These are phyloP conservation scores for Penicillium daleae DNA, from an alignment of 495 filamentous ascomycete genomes.

Conservation along the genomic window DNA sequence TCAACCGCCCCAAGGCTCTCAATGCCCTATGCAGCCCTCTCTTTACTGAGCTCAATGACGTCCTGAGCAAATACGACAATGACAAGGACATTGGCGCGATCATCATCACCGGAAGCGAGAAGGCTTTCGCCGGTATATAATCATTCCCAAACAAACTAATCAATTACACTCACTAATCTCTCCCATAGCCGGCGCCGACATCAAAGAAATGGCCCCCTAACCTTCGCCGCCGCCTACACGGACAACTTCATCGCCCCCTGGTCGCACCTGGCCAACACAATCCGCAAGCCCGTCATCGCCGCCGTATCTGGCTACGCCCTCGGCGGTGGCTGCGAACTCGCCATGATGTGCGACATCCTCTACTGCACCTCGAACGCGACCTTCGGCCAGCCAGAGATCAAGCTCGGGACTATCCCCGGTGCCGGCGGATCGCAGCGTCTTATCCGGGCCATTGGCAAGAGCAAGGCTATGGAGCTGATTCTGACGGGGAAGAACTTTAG, in stretches of 20 bases:
- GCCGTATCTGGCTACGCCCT: constrained; percentile 94
- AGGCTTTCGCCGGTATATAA: constrained; percentile 75
- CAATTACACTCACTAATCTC: not conserved
- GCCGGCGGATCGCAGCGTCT: constrained; percentile 92
- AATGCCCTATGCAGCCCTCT: constrained; percentile 90
- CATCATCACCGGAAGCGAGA: constrained; percentile 82
- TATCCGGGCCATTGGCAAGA: constrained; percentile 85
- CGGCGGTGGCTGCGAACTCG: constrained; percentile 94
- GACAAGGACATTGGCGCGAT: constrained; percentile 73
- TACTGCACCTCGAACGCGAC: constrained; percentile 83
- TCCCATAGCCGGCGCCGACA: constrained; percentile 86
- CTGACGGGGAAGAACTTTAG: constrained; percentile 83
- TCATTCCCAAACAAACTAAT: not conserved
- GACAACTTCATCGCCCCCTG: constrained; percentile 91
- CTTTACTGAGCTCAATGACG: constrained; percentile 85
- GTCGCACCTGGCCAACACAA: constrained; percentile 75
- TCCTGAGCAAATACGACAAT: constrained; percentile 71
- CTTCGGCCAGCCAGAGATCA: constrained; percentile 97
- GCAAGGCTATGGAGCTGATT: constrained; percentile 90
- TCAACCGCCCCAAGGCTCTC: constrained; percentile 92
- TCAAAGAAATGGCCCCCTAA: constrained; percentile 96
- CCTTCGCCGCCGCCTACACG: constrained; percentile 82
- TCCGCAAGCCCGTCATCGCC: constrained; percentile 91
- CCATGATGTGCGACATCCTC: constrained; percentile 95
- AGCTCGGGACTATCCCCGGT: constrained; percentile 87